Base-by-base conservation (phyloP, 1,284 basidiomycete species). In the Pascua guehoae region DNA sequence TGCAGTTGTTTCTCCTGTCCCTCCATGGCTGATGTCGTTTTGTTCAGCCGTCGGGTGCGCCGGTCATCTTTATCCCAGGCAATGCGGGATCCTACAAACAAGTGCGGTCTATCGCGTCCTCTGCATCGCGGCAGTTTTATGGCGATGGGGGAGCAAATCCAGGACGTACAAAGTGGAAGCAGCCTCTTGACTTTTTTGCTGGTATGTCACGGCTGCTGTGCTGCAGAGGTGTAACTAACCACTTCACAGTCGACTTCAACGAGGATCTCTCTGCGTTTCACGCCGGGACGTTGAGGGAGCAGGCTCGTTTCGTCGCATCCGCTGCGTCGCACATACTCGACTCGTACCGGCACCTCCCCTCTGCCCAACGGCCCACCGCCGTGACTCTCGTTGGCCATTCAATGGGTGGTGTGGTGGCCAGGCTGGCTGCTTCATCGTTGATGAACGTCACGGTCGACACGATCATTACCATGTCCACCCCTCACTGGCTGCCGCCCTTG, bases 191-290 rank as follows among this genome's bases (percentile, higher is more conserved):
- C 74, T 84, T 95, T 69, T 97, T 88, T 71, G 82, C 92, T 18
- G 84, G 90, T 89, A 61, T 54, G 83, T 11, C 24, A 32, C 24
- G 7, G 16, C 4, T 18, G 4, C 43, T 24, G n/a, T 45, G 5
- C 10, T 32, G 24, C 24, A 32, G 7, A 4, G 24, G 41, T 40
- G 5, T 8, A 36, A 7, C 56, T 54, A 47, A 54, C 32, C 1
- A 39, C 24, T 32, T 32, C n/a, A 5, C 64, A 92, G 90, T 93
- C 61, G 93, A 98, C 71, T 95, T 93, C 79, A 97, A 98, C 71
- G 95, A 98, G 75, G 96, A 98, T 70, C 85, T 98, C 44, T 93
- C 92, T 3, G 96, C 96, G 0, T 89, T 98, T 65, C 92, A 98
- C 76, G 91, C 91, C 0, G 83, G 87, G 2, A 98, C 93, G 0